Conservation (phyloP, 257 asterid genomes). For the Cordia subcordata region DNA sequence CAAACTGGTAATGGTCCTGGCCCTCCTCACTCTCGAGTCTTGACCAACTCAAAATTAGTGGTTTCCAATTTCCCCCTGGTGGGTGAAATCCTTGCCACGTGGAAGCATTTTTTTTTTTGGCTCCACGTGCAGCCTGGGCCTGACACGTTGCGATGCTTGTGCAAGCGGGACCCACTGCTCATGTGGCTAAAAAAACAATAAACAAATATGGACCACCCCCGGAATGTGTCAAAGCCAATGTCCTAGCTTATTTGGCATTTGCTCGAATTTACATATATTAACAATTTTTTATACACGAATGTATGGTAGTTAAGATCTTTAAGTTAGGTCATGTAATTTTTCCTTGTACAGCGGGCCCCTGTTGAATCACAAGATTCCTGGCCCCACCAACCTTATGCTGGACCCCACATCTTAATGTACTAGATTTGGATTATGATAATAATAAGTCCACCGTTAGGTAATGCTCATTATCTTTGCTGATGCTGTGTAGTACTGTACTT, state of each 20-base stretch:
- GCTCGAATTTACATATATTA: no score
- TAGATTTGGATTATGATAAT: no score
- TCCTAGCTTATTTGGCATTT: background rate
- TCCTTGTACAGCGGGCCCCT: slow-evolving; percentile 4
- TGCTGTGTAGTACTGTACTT: background rate
- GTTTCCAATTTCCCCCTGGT: background rate
- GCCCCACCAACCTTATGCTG: no score
- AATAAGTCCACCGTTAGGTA: no score
- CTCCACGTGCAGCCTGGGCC: background rate
- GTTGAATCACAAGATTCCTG: slow-evolving; percentile 1
- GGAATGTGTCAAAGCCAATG: background rate
- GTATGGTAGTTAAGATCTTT: slow-evolving; percentile 44
- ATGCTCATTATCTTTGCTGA: no score
- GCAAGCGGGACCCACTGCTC: background rate
- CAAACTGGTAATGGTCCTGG: background rate
- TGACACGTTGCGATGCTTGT: background rate
- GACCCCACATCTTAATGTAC: background rate
- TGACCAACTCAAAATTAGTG: slow-evolving; percentile 1
- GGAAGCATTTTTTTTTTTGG: background rate
- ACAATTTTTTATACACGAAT: no score
- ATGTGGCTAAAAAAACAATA: background rate
- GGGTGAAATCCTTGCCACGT: background rate
- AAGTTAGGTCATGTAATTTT: slow-evolving; percentile 11
- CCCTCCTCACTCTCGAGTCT: background rate
- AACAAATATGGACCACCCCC: background rate